phyloP scores from a whole-genome alignment of 352 stramenopile species.

The Phytophthora pini region DNA sequence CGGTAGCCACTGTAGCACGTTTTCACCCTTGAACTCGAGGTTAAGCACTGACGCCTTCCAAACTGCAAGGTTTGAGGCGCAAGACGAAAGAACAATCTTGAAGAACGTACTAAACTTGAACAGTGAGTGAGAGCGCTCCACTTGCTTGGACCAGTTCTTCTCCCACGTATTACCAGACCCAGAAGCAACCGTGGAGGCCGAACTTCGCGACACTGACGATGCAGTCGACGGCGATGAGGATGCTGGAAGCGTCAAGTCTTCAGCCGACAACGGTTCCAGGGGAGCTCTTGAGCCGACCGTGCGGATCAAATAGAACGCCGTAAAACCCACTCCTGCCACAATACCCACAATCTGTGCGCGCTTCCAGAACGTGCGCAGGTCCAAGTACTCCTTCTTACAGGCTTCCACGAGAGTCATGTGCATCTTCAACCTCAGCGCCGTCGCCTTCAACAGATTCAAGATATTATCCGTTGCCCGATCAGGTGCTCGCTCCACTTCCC shows the following conservation, averaged over 20 bases:
- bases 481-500: constrained; percentile 79
- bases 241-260: constrained; percentile 21
- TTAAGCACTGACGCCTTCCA: constrained; percentile 76
- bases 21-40: constrained; percentile 71
- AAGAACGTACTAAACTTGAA: constrained; percentile 79
- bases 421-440: constrained; percentile 85
- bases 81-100: constrained; percentile 76
- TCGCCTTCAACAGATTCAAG: constrained; percentile 83
- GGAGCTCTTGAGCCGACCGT: constrained; percentile 51
- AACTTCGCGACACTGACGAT: constrained; percentile 3
- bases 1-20: constrained; percentile 79
- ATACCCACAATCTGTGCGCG: constrained; percentile 72
- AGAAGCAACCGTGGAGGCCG: constrained; percentile 11
- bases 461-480: constrained; percentile 87
- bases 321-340: constrained; percentile 64
- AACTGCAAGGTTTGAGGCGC: constrained; percentile 67
- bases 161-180: constrained; percentile 56
- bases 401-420: constrained; percentile 81
- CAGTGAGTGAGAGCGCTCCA: constrained; percentile 66
- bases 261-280: constrained; percentile 38
- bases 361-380: constrained; percentile 77
- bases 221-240: constrained; percentile 17
- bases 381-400: constrained; percentile 80
- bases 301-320: constrained; percentile 78
- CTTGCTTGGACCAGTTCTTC: constrained; percentile 81